phyloP scores from a whole-genome alignment of 257 asterid genomes.

The Marsdenia floribunda region DNA sequence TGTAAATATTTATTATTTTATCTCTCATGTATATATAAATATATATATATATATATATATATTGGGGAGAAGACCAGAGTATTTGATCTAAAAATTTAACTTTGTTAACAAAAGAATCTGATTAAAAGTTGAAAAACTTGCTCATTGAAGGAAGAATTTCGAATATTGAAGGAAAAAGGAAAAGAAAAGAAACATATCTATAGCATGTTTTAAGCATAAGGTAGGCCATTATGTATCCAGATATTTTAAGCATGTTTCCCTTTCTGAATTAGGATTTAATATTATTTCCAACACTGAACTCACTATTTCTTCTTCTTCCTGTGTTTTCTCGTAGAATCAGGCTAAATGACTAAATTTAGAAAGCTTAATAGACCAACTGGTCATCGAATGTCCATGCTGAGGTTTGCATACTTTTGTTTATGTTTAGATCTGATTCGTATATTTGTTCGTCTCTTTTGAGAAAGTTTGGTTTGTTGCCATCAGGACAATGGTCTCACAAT shows the following conservation, averaged over 20 bases:
- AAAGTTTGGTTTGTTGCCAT: neutral
- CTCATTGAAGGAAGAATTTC: no score
- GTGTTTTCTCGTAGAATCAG: neutral
- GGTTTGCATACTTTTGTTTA: conserved; percentile 28
- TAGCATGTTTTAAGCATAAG: no score
- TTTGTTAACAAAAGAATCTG: no score
- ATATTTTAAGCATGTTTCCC: neutral
- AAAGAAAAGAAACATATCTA: no score
- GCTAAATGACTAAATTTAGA: conserved; percentile 71
- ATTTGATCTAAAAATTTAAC: no score
- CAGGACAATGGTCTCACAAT: conserved; percentile 95
- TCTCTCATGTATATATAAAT: no score
- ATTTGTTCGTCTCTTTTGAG: neutral
- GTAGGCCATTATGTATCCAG: neutral
- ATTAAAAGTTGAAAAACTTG: no score
- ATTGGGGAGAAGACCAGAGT: no score
- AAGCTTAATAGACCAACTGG: conserved; percentile 84
- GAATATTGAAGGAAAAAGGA: no score
- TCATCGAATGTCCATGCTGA: conserved; percentile 89
- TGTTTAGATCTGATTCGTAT: neutral
- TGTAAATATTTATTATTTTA: no score
- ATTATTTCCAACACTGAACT: neutral
- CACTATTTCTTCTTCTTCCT: neutral
- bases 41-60: no score
- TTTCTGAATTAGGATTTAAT: neutral